These are phyloP conservation scores for Coemansia sp. DNA, from an alignment of 192 early-diverging fungal species.

Conservation along the genomic window DNA sequence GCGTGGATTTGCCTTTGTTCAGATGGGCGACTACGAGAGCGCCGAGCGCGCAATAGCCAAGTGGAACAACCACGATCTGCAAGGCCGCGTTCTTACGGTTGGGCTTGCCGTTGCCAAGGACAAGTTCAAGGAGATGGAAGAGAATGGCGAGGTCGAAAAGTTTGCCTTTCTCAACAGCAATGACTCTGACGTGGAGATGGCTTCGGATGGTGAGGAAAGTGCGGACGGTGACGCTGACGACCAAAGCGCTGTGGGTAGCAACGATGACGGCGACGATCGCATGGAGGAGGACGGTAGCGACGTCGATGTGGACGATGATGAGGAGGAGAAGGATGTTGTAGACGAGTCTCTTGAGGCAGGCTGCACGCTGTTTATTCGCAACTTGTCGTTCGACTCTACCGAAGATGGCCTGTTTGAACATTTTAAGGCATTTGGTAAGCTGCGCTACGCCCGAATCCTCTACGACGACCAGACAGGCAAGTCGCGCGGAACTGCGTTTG, in stretches of 20 bases:
- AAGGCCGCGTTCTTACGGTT: constrained; percentile 74
- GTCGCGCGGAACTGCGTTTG: constrained; percentile 93
- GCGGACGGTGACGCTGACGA: constrained; percentile 42
- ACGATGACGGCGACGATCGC: constrained; percentile 29
- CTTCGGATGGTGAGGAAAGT: constrained; percentile 35
- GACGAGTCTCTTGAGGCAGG: constrained; percentile 57
- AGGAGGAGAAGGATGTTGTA: constrained; percentile 41
- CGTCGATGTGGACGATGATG: constrained; percentile 35
- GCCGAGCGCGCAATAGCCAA: constrained; percentile 68
- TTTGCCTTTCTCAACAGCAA: constrained; percentile 22
- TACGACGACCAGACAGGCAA: constrained; percentile 76
- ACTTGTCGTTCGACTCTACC: constrained; percentile 87
- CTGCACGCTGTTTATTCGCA: constrained; percentile 89
- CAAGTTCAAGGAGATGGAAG: constrained; percentile 62
- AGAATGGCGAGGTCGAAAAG: constrained; percentile 55
- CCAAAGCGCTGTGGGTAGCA: constrained; percentile 25
- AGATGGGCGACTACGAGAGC: constrained; percentile 69
- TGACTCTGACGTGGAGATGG: constrained; percentile 32
- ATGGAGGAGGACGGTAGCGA: constrained; percentile 37
- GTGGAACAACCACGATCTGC: constrained; percentile 69
- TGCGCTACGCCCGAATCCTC: constrained; percentile 84
- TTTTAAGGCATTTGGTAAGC: constrained; percentile 49
- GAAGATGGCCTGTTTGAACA: constrained; percentile 70
- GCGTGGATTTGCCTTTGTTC: constrained; percentile 88
- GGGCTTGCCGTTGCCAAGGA: constrained; percentile 82